These are phyloP conservation scores for Ettlia oleoabundans DNA, from an alignment of 139 green algal genomes.

Conservation along the genomic window DNA sequence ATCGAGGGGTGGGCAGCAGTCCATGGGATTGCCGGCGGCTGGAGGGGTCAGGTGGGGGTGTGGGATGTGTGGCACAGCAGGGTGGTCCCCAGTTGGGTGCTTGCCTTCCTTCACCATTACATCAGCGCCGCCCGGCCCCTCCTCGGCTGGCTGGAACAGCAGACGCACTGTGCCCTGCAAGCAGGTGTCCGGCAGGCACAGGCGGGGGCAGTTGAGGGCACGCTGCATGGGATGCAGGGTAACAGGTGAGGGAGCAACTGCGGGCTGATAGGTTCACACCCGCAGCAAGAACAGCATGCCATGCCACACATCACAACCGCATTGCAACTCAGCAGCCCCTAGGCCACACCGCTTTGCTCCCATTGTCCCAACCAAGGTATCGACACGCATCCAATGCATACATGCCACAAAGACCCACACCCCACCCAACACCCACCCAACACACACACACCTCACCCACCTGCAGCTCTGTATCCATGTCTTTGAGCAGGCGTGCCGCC, in stretches of 20 bases:
- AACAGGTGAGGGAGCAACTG: not conserved
- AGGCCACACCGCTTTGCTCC: not conserved
- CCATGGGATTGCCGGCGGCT: no score
- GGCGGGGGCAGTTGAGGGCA: not conserved
- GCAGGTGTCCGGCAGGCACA: not conserved
- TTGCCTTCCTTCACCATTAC: conserved; percentile 68
- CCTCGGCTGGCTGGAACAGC: conserved; percentile 95
- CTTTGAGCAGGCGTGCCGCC: conserved; percentile 81
- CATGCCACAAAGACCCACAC: not conserved
- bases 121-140: conserved; percentile 78
- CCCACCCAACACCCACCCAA: not conserved
- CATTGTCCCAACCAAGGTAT: no score
- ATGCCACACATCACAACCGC: not conserved
- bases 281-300: not conserved
- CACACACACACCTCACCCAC: not conserved
- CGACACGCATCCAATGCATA: no score
- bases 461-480: conserved; percentile 40
- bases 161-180: conserved; percentile 79
- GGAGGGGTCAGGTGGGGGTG: no score
- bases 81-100: not conserved
- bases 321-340: not conserved
- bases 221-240: no score
- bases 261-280: not conserved
- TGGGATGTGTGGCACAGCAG: not conserved
- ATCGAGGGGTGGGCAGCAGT: no score